Conservation (phyloP, 1,139 yeast species). For the Diutina siamensis region DNA sequence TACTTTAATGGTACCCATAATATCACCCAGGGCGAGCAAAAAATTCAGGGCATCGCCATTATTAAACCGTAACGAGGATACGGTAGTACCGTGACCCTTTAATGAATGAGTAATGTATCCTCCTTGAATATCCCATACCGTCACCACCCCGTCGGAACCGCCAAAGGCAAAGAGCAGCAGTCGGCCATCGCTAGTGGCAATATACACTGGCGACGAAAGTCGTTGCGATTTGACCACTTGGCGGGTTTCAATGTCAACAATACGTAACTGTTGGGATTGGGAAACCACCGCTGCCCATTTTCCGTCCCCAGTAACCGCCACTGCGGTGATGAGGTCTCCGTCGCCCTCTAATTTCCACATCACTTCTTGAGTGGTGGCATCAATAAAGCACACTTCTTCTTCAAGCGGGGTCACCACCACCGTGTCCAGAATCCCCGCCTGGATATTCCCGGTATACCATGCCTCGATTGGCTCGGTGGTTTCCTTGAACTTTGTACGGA, state of each 20-base stretch:
- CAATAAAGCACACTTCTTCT: conserved; percentile 66
- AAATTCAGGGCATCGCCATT: conserved; percentile 65
- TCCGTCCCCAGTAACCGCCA: conserved; percentile 72
- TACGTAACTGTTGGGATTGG: conserved; percentile 71
- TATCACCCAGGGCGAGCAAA: conserved; percentile 79
- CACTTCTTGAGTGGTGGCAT: conserved; percentile 44
- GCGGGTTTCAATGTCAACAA: conserved; percentile 40
- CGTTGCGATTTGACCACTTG: conserved; percentile 43
- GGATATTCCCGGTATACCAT: conserved; percentile 69
- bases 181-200: conserved; percentile 65
- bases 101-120: conserved; percentile 83
- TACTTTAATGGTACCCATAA: conserved; percentile 73
- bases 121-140: conserved; percentile 87
- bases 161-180: conserved; percentile 88
- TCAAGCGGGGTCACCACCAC: conserved; percentile 69
- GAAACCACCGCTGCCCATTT: conserved; percentile 58
- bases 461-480: conserved; percentile 33
- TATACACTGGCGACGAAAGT: conserved; percentile 70
- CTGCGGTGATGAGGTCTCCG: conserved; percentile 69
- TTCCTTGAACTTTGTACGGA: neutral
- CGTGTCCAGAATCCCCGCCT: conserved; percentile 44
- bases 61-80: conserved; percentile 58
- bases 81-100: conserved; percentile 91
- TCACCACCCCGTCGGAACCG: conserved; percentile 85
- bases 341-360: conserved; percentile 70